Conservation (phyloP, 2,329 filamentous ascomycete genomes). For the Trichoderma sp. region DNA sequence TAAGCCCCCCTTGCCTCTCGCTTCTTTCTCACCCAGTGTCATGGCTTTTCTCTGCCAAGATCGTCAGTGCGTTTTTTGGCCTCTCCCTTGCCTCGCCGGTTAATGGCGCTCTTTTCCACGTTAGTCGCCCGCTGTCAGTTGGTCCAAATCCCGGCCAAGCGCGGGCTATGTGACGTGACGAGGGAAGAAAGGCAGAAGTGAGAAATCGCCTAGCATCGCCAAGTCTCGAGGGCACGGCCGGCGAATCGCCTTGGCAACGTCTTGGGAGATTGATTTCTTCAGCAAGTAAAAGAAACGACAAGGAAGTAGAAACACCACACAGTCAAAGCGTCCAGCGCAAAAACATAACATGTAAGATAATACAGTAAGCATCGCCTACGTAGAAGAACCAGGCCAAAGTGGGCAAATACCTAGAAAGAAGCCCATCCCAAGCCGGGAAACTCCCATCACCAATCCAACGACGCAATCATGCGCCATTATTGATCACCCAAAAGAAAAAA, state of each 20-base stretch:
- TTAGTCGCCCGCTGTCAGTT: not conserved
- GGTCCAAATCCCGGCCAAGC: not conserved
- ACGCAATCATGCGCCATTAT: conserved; percentile 5
- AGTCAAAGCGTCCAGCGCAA: not conserved
- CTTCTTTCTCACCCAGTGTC: not conserved
- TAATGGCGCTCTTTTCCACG: not conserved
- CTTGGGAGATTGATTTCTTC: not conserved
- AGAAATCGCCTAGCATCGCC: conserved; percentile 9
- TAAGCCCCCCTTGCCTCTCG: not conserved
- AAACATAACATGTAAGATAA: not conserved
- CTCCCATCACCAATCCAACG: not conserved
- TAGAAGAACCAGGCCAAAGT: not conserved
- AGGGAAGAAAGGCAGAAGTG: not conserved
- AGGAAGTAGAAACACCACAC: not conserved
- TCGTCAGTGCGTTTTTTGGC: not conserved
- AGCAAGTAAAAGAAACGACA: not conserved
- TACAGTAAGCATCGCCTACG: not conserved
- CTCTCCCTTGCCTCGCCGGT: not conserved
- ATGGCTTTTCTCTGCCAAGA: not conserved
- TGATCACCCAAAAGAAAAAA: not conserved
- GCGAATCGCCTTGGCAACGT: conserved; percentile 3
- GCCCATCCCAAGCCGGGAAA: not conserved
- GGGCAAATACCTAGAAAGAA: not conserved
- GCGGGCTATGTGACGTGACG: not conserved
- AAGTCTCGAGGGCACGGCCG: conserved; percentile 8